A percentile compares a stretch with the other conserved stretches of the same genome.
These are phyloP conservation scores for Termitomyces sp. DNA, from an alignment of 768 basidiomycete genomes.

Conservation along the genomic window DNA sequence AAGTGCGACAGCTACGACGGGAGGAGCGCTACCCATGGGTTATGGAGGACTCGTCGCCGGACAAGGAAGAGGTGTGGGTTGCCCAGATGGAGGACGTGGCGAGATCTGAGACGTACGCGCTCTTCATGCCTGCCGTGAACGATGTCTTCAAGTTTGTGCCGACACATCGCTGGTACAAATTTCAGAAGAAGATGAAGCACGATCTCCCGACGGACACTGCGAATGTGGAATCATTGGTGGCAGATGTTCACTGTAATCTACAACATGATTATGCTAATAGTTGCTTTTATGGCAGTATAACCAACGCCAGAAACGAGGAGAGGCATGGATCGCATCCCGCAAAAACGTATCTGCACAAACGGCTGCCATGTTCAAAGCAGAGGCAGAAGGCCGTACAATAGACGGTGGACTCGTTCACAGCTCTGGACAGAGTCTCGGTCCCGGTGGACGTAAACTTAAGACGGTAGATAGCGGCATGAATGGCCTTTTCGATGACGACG, in stretches of 20 bases:
- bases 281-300: constrained; percentile 32
- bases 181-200: constrained; percentile 81
- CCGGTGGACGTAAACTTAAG: constrained; percentile 64
- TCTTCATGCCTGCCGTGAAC: constrained; percentile 81
- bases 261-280: constrained; percentile 2
- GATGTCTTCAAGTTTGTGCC: constrained; percentile 87
- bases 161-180: constrained; percentile 89
- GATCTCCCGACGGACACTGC: constrained; percentile 64
- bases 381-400: constrained; percentile 45
- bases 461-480: constrained; percentile 66
- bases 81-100: constrained; percentile 77
- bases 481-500: constrained; percentile 66
- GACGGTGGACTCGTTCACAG: constrained; percentile 43
- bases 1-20: constrained; percentile 68
- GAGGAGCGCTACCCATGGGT: constrained; percentile 94
- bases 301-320: constrained; percentile 71
- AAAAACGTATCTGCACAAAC: constrained; percentile 59
- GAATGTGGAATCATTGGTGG: constrained; percentile 65
- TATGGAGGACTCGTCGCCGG: constrained; percentile 69
- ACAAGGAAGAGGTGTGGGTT: constrained; percentile 69
- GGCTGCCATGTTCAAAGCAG: constrained; percentile 66
- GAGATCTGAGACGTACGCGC: constrained; percentile 69
- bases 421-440: constrained; percentile 56
- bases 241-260: constrained; percentile 15
- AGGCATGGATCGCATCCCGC: constrained; percentile 67